Base-by-base conservation (phyloP, 805 yeast genomes). In the Zygoascus tannicola region DNA sequence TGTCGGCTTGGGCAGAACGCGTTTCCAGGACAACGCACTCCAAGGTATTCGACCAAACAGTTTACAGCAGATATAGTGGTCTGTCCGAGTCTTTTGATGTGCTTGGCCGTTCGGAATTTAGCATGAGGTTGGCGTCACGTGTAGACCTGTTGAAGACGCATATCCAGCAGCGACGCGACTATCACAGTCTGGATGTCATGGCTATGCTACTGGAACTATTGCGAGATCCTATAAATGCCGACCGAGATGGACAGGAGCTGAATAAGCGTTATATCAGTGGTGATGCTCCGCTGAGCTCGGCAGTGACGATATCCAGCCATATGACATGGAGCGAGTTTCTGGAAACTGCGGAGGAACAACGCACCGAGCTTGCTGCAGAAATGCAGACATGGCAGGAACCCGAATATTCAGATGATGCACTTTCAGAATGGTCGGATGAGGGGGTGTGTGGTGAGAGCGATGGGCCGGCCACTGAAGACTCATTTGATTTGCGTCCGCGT, bases 41-140 rank as follows among this genome's bases (percentile, higher is more conserved):
- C 3, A 40, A 45, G 19, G 44, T 46, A 5, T 50, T 51, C 18
- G 35, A 47, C 14, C 44, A 36, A 4, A 46, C 32, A 1, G 60
- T 59, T 1, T 7, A 39, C 5, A 47, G 38, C 3, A 22, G 38
- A 3, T 58, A 52, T 26, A 44, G 45, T 21, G 53, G 50, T 35
- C 41, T 60, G 5, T 48, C 49, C 5, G 60, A 59, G 45, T 57
- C 56, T 26, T 55, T 54, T 35, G 45, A 44, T 16, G 57, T 63
- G 4, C 38, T 51, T 2, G 65, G 63, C 5, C 52, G 62, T 20
- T 47, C 48, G 21, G 62, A 57, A 14, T 43, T 61, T 10, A 56
- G 65, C 2, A 42, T 37, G 21, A 56, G 49, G 19, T 46, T 63
- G 32, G 41, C 41, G 14, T 35, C 22, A 4, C 51, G 58, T 28